Base-by-base conservation (phyloP, 2,329 filamentous ascomycete genomes). In the Penicillium decumbens region DNA sequence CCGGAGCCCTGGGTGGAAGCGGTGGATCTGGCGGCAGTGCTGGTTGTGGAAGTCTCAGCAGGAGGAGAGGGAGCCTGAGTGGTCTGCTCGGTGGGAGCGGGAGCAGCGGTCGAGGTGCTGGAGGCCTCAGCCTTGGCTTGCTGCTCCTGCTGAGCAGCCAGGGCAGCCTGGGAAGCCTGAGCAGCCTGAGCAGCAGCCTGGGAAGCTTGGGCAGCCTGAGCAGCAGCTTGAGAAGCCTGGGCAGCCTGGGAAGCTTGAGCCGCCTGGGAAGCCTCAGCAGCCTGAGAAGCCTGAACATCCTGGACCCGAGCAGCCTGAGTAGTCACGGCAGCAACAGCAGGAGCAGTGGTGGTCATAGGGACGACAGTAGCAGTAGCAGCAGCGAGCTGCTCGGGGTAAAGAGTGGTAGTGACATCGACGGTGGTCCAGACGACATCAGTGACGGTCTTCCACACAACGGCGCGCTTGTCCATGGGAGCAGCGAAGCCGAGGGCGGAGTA, bases 391-490 rank as follows among this genome's bases (percentile, higher is more conserved):
- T 65, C 49, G 45, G 62, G 49, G 61, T 72, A 77, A 64, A 81
- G 54, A 51, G 76, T 78, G 55, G 70, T 72, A 51, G 74, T 76
- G 49, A 76, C 66, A 45, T 72, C 66, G 43, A 80, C 65, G 37
- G 76, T 80, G 47, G 75, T 74, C 58, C 74, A 72, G 46, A 73
- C 75, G 44, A 73, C 65, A 20, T 74, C 70, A 32, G 69, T 73
- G 41, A 77, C 70, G 25, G 77, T 80, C 54, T 77, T 69, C 68
- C 72, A 78, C 46, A 77, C 74, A 32, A 77, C 63, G 24, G 73
- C 73, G 46, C 69, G 69, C 62, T 71, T 72, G 39, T 67, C 51
- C 18, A 68, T 42, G 23, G 68, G 68, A 43, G 60, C 63, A 37
- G 68, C 63, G 24, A 63, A 57, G 53, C 58, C 56, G 40, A 65